Evolutionary conservation across 345 rosid species (phyloP).

Genomic region (Eucalyptus polyanthemos): DNA sequence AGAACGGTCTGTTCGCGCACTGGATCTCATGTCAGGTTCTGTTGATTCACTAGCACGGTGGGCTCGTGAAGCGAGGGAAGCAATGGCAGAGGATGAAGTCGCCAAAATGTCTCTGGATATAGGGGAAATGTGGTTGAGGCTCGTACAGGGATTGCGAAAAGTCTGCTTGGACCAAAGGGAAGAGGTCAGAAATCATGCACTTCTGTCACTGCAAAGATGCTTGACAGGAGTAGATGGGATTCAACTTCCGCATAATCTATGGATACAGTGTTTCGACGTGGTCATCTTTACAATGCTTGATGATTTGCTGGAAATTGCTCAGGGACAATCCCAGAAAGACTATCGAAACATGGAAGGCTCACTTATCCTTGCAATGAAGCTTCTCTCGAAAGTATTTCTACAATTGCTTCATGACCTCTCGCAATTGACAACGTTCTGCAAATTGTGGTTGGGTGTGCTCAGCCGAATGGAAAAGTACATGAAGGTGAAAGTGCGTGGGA

Average conservation of each 20-base stretch:
- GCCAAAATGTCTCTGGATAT: conserved; percentile 62
- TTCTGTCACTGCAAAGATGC: conserved; percentile 78
- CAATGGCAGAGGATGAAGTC: conserved; percentile 71
- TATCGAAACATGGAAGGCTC: conserved; percentile 94
- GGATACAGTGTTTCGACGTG: conserved; percentile 82
- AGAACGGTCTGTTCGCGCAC: conserved; percentile 72
- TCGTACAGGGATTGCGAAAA: conserved; percentile 90
- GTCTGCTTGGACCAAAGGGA: conserved; percentile 99
- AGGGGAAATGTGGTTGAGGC: conserved; percentile 96
- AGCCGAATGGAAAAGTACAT: conserved; percentile 88
- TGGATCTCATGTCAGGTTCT: conserved; percentile 89
- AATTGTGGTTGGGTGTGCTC: conserved; percentile 88
- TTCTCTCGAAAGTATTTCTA: conserved; percentile 67
- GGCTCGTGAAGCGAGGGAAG: conserved; percentile 60
- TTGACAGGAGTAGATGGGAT: conserved; percentile 71
- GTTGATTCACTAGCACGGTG: conserved; percentile 68
- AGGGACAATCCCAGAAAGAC: conserved; percentile 87
- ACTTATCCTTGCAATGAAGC: conserved; percentile 63
- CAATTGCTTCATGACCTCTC: conserved; percentile 63
- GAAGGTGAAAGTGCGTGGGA: conserved; percentile 81
- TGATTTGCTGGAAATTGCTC: conserved; percentile 90
- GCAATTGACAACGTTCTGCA: conserved; percentile 77
- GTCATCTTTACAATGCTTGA: conserved; percentile 91
- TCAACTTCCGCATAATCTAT: conserved; percentile 51
- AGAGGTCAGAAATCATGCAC: conserved; percentile 89